Evolutionary conservation across 2,329 filamentous ascomycete genomes (phyloP), one percentile per base, ranked within the genome.

Genomic region (Penicillium palitans): DNA sequence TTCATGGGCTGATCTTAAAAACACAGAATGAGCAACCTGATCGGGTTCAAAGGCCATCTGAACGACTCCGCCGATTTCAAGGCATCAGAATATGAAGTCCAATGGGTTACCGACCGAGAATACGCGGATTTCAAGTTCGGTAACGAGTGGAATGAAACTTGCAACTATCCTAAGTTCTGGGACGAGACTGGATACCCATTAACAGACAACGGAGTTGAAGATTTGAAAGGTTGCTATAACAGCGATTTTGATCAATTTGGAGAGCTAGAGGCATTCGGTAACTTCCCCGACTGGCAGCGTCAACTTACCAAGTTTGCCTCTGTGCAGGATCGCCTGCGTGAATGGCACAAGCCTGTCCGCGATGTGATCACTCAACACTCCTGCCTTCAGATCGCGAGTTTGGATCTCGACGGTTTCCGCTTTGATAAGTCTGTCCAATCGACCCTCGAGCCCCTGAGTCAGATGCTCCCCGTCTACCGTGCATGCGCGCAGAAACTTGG

Each of bases 161-260:
- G 84, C 68, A 66, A 79, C 5, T 88, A 86, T 64, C 86, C 86
- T 7, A 77, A 81, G 27, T 87, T 88, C 72, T 88, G 84, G 81
- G 75, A 80, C 25, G 83, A 87, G 60, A 79, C 79, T 21, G 86
- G 85, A 51, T 77, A 73, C 54, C 81, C 76, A 13, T 78, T 84
- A 40, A 74, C 75, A 10, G 72, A 78, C 42, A 74, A 79, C 45
- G 76, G 82, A 19, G 80, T 76, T 2, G 68, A 75, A 3, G 65
- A 74, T 9, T 75, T 86, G 62, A 75, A 76, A 10, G 83, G 84
- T 5, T 87, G 85, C 70, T 84, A 82, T 66, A 75, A 86, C 70
- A 86, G 84, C 61, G 85, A 88, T 42, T 88, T 87, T 60, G 84
- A 88, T 68, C 83, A 85, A 70, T 88, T 84, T 62, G 86, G 86